phyloP scores from a whole-genome alignment of 2,329 filamentous ascomycete genomes.

The Fusarium buharicum region DNA sequence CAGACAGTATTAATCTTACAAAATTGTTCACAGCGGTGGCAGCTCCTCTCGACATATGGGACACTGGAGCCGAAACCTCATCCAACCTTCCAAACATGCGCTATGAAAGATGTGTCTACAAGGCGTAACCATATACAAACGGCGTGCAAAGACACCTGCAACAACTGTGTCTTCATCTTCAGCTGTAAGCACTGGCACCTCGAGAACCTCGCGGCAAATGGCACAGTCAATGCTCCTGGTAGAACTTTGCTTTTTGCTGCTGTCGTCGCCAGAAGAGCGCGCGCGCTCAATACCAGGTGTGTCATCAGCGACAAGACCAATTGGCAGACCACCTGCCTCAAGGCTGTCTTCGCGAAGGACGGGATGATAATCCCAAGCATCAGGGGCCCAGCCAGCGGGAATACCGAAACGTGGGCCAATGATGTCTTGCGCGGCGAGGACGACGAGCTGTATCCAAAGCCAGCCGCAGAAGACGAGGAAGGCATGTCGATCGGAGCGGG shows the following conservation, averaged over 20 bases:
- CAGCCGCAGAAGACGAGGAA: constrained; percentile 73
- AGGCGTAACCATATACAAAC: constrained; percentile 96
- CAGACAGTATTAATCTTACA: neutral
- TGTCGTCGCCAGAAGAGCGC: constrained; percentile 50
- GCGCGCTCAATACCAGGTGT: constrained; percentile 42
- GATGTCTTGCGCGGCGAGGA: constrained; percentile 83
- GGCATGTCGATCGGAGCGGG: constrained; percentile 72
- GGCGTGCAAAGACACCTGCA: constrained; percentile 77
- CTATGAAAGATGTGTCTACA: constrained; percentile 97
- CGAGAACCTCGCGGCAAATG: constrained; percentile 91
- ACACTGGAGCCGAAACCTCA: constrained; percentile 91
- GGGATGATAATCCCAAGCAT: constrained; percentile 95
- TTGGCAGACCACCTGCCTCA: constrained; percentile 82
- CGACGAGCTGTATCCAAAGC: constrained; percentile 87
- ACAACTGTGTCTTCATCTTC: constrained; percentile 66
- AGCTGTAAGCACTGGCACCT: constrained; percentile 81
- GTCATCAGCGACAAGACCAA: constrained; percentile 67
- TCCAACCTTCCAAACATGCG: constrained; percentile 92
- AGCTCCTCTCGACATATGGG: constrained; percentile 93
- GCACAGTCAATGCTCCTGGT: constrained; percentile 82
- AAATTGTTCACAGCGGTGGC: constrained; percentile 74
- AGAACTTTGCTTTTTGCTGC: constrained; percentile 47
- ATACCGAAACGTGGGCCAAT: constrained; percentile 90
- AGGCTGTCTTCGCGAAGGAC: constrained; percentile 83
- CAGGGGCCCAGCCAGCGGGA: constrained; percentile 72